Evolutionary conservation across 805 yeast genomes (phyloP).

Genomic region (Zygotorulaspora sp.): DNA sequence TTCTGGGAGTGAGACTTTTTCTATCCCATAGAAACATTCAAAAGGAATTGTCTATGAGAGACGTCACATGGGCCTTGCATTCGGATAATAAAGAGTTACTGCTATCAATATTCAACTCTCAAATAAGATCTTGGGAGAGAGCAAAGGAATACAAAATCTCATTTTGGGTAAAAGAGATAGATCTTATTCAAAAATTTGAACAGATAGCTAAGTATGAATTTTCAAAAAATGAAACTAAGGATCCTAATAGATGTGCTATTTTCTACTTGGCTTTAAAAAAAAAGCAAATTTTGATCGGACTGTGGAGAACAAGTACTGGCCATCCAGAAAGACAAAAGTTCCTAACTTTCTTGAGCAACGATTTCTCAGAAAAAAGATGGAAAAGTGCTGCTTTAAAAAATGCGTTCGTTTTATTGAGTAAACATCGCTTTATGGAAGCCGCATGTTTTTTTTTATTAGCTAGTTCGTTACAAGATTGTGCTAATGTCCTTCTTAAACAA

Average conservation of each 20-base stretch:
- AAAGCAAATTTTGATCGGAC: slow-evolving; percentile 67
- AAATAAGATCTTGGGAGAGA: slow-evolving; percentile 52
- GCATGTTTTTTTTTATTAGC: slow-evolving; percentile 85
- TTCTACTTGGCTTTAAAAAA: slow-evolving; percentile 75
- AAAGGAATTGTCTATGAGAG: slow-evolving; percentile 63
- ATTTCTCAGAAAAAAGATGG: slow-evolving; percentile 76
- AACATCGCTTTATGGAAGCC: slow-evolving; percentile 81
- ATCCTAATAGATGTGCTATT: slow-evolving; percentile 71
- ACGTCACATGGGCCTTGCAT: slow-evolving; percentile 82
- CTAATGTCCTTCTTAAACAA: slow-evolving; percentile 65
- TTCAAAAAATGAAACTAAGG: slow-evolving; percentile 47
- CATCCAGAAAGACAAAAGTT: slow-evolving; percentile 82
- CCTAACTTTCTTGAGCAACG: slow-evolving; percentile 69
- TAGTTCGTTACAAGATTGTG: slow-evolving; percentile 69
- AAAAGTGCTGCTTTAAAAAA: slow-evolving; percentile 83
- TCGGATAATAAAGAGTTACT: slow-evolving; percentile 71
- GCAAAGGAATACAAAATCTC: slow-evolving; percentile 59
- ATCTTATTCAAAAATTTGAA: slow-evolving; percentile 55
- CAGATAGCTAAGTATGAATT: slow-evolving; percentile 69
- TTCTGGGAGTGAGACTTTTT: slow-evolving; percentile 65
- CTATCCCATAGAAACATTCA: slow-evolving; percentile 51
- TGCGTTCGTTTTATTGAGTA: slow-evolving; percentile 84
- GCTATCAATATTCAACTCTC: slow-evolving; percentile 40
- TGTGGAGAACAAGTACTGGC: slow-evolving; percentile 75
- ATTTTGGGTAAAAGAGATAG: slow-evolving; percentile 58